Base-by-base conservation (phyloP, 2,329 filamentous ascomycete genomes). In the Dothideomycetes sp. region DNA sequence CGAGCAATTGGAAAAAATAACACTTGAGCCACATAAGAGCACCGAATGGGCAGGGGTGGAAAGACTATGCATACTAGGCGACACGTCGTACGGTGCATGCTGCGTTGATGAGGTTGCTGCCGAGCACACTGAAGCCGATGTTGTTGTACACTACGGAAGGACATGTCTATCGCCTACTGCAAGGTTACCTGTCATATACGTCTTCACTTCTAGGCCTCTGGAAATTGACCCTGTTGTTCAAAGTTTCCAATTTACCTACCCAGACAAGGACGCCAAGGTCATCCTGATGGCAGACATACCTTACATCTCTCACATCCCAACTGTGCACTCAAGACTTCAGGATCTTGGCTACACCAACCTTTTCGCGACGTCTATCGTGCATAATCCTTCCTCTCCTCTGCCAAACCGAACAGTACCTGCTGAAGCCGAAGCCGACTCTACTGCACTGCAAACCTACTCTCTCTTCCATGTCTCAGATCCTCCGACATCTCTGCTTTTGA, bases 41-140 rank as follows among this genome's bases (percentile, higher is more conserved):
- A 55, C 59, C 7, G 64, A 61, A 32, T 12, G 7, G 22, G 22
- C 7, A 7, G 22, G 22, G 22, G 22, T 27, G 7, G 61, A 64
- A 40, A 62, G 70, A 45, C 69, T 96, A 38, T 94, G 84, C 51
- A 88, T 98, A 44, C 68, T 98, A 14, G 91, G 82, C 22, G 91
- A 98, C 60, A 96, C 91, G 2, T 95, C 89, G 2, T 98, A 96
- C 61, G 93, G 91, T 44, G 81, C 89, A 0, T 98, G 91, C 63
- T 98, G 91, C 54, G 88, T 96, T 14, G 91, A 98, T 54, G 91
- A 98, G 64, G 81, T 96, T 31, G 91, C 91, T 0, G 91, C 91
- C 2, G 88, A 98, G 59, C 91, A 98, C 58, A 82, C 86, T 12
- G 74, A 86, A 52, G 88, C 91, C 5, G 82, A 96, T 45, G 84